These are phyloP conservation scores for Phytomonas francai DNA, from an alignment of 208 protist genomes.

Conservation along the genomic window DNA sequence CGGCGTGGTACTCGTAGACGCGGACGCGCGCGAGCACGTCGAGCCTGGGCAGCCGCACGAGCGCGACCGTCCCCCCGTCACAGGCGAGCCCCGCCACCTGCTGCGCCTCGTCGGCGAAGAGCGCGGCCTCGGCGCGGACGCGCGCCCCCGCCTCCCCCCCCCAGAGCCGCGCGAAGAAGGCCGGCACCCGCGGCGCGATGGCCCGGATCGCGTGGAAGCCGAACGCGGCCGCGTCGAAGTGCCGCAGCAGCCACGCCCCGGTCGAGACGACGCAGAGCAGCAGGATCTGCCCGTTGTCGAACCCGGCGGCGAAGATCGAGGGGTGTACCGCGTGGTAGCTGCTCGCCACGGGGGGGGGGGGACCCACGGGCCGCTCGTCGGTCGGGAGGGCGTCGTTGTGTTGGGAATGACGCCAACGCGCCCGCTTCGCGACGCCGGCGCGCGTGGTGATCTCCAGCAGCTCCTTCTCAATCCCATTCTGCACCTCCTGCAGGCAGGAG, in stretches of 20 bases:
- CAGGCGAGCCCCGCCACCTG: conserved; percentile 58
- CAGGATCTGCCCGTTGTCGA: conserved; percentile 71
- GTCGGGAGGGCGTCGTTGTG: conserved; percentile 5
- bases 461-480: conserved; percentile 61
- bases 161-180: conserved; percentile 69
- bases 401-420: conserved; percentile 19
- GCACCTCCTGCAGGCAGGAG: conserved; percentile 62
- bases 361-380: conserved; percentile 5
- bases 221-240: conserved; percentile 33
- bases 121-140: conserved; percentile 20
- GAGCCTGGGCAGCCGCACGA: conserved; percentile 48
- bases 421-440: conserved; percentile 35
- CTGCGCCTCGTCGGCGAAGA: conserved; percentile 54
- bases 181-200: conserved; percentile 47
- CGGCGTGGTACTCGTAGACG: conserved; percentile 54
- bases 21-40: conserved; percentile 36
- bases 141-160: conserved; percentile 17
- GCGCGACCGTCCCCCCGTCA: conserved; percentile 40
- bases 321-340: conserved; percentile 29
- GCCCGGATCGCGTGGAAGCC: conserved; percentile 34
- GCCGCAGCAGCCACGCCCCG: conserved; percentile 50
- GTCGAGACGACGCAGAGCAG: conserved; percentile 44
- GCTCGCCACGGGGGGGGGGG: conserved; percentile 6
- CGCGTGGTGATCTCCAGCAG: conserved; percentile 33
- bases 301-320: conserved; percentile 72